Evolutionary conservation across 805 yeast species (phyloP), one percentile per base, ranked within the genome.

Genomic region (Jamesozyma hellenica): DNA sequence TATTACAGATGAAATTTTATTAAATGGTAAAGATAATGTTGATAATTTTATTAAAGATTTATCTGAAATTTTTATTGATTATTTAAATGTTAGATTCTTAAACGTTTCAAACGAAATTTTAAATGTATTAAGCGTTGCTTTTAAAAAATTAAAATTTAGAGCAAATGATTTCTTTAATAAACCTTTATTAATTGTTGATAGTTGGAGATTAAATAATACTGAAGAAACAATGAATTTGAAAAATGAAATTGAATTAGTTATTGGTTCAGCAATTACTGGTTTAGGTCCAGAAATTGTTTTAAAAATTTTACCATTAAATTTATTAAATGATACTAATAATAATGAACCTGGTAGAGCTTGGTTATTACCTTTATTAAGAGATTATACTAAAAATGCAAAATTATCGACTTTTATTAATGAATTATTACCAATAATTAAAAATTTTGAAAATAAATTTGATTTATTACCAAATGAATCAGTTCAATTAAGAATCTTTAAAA

Each of bases 361-460:
- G 96, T 56, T 92, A 51, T 71, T 92, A 47, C 98, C 98, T 10
- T 58, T 92, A 27, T 71, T 92, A 45, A 80, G 96, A 64, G 96
- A 88, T 52, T 78, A 84, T 52, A 82, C 86, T 21, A 73, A 79
- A 51, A 72, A 76, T 51, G 81, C 96, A 2, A 69, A 71, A 35
- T 66, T 92, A 41, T 65, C 71, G 0, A 84, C 70, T 55, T 92
- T 76, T 61, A 70, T 72, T 42, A 61, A 62, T 17, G 67, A 77
- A 29, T 71, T 92, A 38, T 60, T 82, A 13, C 97, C 97, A 21
- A 60, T 79, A 30, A 71, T 70, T 36, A 67, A 68, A 30, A 64
- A 69, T 42, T 82, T 81, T 51, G 70, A 71, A 35, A 56, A 63
- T 9, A 76, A 71, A 44, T 64, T 75, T 35, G 58, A 55, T 12